Base-by-base conservation (phyloP, 805 yeast genomes). In the Wickerhamomyces rabaulensis region DNA sequence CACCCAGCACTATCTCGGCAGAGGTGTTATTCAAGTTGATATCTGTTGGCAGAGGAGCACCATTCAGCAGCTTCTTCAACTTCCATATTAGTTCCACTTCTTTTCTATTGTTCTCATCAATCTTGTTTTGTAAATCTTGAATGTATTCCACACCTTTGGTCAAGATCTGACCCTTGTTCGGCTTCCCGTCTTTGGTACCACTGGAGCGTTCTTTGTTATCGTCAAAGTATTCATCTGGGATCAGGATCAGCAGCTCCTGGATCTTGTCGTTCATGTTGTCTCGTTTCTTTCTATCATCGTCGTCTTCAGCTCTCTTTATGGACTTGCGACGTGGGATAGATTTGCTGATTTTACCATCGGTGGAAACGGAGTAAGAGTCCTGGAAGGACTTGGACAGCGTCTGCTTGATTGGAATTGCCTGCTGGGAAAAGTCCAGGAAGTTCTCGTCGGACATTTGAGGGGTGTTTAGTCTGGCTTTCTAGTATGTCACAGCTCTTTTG, bases 151-250 rank as follows among this genome's bases (percentile, higher is more conserved):
- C 90, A 0, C 88, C 77, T 57, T 83, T 85, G 9, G 87, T 76
- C 48, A 87, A 67, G 2, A 87, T 84, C 60, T 85, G 92, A 2
- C 95, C 95, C 65, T 87, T 87, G 58, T 85, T 86, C 0, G 95
- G 95, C 54, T 84, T 85, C 2, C 92, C 94, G 56, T 85, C 92
- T 52, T 82, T 84, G 1, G 92, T 85, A 0, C 92, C 92, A 6
- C 79, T 70, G 3, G 79, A 75, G 52, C 72, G 74, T 44, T 57
- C 59, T 44, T 59, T 60, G 12, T 55, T 48, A 4, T 75, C 76
- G 2, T 66, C 60, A 51, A 79, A 79, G 51, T 73, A 68, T 2
- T 68, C 67, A n/a, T 56, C 62, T 9, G 78, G 78, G 10, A 79
- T 70, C 36, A 73, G 51, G 0, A 62, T 59, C 26, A 76, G 64